Evolutionary conservation across 1,284 basidiomycete genomes (phyloP).

Genomic region (Ganoderma resinaceum): DNA sequence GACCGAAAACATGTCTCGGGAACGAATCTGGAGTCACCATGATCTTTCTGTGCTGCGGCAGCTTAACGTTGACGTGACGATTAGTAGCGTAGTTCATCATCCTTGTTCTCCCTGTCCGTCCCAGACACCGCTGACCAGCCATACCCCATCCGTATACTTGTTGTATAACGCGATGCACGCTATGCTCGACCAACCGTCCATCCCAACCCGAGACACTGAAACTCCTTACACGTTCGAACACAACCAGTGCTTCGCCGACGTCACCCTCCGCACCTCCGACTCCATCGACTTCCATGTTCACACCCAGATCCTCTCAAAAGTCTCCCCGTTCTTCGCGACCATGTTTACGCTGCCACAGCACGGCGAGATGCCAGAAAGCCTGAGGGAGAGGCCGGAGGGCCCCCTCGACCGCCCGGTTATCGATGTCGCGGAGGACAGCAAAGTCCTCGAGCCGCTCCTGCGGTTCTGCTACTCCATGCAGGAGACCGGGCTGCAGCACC

Average conservation of each 20-base stretch:
- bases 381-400: background rate
- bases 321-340: conserved; percentile 30
- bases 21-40: too few species aligned
- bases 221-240: conserved; percentile 13
- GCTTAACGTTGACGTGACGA: background rate
- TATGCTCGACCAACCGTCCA: background rate
- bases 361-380: background rate
- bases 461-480: conserved; percentile 47
- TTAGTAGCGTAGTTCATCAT: background rate
- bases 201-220: background rate
- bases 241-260: conserved; percentile 15
- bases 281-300: conserved; percentile 24
- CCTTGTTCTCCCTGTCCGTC: background rate
- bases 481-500: background rate
- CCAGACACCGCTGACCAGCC: background rate
- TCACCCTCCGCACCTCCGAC: conserved; percentile 24
- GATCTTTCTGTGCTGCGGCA: background rate
- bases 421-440: conserved; percentile 42
- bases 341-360: conserved; percentile 29
- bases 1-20: too few species aligned
- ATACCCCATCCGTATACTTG: background rate
- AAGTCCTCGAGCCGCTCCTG: conserved; percentile 43
- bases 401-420: conserved; percentile 25
- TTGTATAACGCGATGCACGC: background rate
- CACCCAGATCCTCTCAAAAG: conserved; percentile 38